Evolutionary conservation across 2,329 filamentous ascomycete genomes (phyloP).

Genomic region (Apiospora malaysiana): DNA sequence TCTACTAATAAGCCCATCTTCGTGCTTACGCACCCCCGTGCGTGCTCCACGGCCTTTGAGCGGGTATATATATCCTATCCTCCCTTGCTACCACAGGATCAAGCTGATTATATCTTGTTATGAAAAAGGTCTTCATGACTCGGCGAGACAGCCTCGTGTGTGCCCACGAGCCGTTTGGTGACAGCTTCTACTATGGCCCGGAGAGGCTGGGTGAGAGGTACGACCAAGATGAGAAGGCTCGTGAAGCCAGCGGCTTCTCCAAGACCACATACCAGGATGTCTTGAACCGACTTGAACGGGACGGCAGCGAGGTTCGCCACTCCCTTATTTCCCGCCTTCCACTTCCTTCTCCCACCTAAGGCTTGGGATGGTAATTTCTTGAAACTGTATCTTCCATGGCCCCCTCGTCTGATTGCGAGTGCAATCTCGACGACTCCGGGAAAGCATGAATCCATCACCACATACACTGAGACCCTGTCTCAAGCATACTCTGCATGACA

Average conservation of each 20-base stretch:
- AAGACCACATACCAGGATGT: conserved; percentile 78
- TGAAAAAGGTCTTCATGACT: conserved; percentile 89
- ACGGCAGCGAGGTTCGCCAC: conserved; percentile 72
- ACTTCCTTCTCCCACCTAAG: conserved; percentile 26
- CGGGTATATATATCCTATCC: conserved; percentile 60
- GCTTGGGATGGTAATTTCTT: conserved; percentile 20
- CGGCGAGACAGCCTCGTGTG: conserved; percentile 80
- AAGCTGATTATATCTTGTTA: conserved; percentile 19
- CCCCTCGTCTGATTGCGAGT: conserved; percentile 12
- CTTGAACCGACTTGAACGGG: conserved; percentile 74
- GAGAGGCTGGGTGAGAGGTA: conserved; percentile 85
- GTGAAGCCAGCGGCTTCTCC: conserved; percentile 68
- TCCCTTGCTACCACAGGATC: not conserved
- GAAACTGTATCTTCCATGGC: conserved; percentile 7
- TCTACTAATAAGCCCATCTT: conserved; percentile 81
- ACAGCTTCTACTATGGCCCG: conserved; percentile 94
- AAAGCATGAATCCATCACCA: not conserved
- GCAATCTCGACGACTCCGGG: not conserved
- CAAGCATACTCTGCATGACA: not conserved
- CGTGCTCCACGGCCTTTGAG: conserved; percentile 97
- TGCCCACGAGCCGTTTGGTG: conserved; percentile 94
- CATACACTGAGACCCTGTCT: not conserved
- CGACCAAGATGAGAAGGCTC: conserved; percentile 65
- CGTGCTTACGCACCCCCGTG: conserved; percentile 89
- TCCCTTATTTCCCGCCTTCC: conserved; percentile 27